Evolutionary conservation across 2,329 filamentous ascomycete genomes (phyloP).

Genomic region (Epichloe gansuensis): DNA sequence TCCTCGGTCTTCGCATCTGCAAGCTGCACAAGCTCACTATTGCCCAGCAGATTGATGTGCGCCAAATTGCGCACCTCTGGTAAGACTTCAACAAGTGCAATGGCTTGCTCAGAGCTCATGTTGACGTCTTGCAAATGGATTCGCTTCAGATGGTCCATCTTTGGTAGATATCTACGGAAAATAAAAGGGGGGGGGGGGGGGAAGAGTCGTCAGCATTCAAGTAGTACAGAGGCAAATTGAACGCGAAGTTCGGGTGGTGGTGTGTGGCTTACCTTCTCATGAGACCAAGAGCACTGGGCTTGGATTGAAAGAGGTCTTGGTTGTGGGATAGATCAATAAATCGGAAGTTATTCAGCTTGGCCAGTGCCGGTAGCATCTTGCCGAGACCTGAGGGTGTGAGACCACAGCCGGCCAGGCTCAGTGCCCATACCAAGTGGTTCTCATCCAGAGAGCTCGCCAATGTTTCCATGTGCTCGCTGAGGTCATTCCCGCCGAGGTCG

Average conservation of each 20-base stretch:
- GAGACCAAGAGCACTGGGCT: conserved; percentile 60
- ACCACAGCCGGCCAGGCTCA: conserved; percentile 79
- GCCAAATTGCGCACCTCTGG: conserved; percentile 72
- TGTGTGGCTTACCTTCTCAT: conserved; percentile 51
- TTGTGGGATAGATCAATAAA: conserved; percentile 94
- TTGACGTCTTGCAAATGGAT: conserved; percentile 78
- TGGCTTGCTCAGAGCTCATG: conserved; percentile 76
- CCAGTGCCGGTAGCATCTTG: conserved; percentile 61
- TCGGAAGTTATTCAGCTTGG: conserved; percentile 57
- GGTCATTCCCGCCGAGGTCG: conserved; percentile 76
- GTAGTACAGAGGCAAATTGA: neutral
- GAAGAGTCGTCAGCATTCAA: neutral
- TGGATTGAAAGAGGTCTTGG: conserved; percentile 58
- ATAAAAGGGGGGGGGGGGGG: too few species aligned
- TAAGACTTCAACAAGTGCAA: conserved; percentile 78
- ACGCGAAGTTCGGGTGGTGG: too few species aligned
- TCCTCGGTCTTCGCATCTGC: conserved; percentile 66
- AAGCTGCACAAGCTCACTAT: conserved; percentile 56
- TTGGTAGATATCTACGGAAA: conserved; percentile 33
- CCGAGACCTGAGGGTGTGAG: conserved; percentile 60
- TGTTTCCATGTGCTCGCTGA: conserved; percentile 40
- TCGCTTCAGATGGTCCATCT: conserved; percentile 63
- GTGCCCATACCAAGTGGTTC: conserved; percentile 54
- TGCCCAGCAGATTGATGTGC: conserved; percentile 78
- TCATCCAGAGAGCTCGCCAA: conserved; percentile 40